phyloP scores from a whole-genome alignment of 768 basidiomycete genomes.

The Neoboletus brunneissimus region DNA sequence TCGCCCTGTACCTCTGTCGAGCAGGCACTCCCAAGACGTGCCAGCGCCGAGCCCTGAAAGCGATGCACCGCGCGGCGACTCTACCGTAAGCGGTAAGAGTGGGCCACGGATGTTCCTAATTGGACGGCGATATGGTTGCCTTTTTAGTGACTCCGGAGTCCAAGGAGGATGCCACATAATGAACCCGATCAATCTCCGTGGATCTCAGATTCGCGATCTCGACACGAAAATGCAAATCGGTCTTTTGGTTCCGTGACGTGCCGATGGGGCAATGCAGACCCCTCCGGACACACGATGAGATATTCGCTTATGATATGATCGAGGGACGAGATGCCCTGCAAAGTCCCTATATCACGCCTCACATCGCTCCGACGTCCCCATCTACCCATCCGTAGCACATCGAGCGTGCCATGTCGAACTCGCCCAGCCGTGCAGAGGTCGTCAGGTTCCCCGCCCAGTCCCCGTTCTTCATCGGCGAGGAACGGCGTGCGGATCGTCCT shows the following conservation, averaged over 20 bases:
- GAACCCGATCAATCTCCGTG: conserved; percentile 22
- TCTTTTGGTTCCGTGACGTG: conserved; percentile 11
- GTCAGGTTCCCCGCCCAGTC: neutral
- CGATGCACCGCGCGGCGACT: neutral
- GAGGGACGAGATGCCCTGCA: neutral
- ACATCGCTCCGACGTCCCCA: neutral
- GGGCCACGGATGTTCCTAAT: neutral
- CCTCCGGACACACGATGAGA: neutral
- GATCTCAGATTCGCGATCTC: conserved; percentile 30
- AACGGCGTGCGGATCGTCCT: neutral
- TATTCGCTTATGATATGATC: conserved; percentile 8
- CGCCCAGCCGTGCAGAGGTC: neutral
- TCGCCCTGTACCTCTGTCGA: too few relatives aligned
- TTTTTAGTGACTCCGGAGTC: conserved; percentile 3
- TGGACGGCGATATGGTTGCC: neutral
- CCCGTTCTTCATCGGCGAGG: conserved; percentile 23
- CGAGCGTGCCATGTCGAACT: conserved; percentile 17
- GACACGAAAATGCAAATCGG: conserved; percentile 20
- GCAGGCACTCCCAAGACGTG: too few relatives aligned
- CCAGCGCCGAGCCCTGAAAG: neutral
- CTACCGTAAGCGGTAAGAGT: neutral
- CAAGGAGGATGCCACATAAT: conserved; percentile 7
- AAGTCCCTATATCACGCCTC: conserved; percentile 5
- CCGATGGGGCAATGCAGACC: conserved; percentile 3
- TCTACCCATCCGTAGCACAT: neutral